Base-by-base conservation (phyloP, 129 eudicot genomes). In the Heracleum sosnowskyi region DNA sequence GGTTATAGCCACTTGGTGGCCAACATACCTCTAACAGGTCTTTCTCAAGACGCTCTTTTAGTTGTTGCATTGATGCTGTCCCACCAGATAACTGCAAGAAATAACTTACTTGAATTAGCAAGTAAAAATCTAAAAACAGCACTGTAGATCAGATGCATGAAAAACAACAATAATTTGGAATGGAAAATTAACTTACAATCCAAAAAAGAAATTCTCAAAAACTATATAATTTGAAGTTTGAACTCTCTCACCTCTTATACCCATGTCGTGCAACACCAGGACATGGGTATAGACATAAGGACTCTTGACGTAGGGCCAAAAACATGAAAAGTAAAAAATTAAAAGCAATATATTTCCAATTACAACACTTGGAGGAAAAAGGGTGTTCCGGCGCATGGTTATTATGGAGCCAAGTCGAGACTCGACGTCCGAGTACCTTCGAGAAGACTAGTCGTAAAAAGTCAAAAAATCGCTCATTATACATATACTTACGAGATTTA, bases 31-130 rank as follows among this genome's bases (percentile, higher is more conserved):
- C 98, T 62, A 91, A 86, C 83, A 95, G 83, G 83, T 95, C 98
- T 85, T 95, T 95, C 91, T 95, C 98, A 76, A 95, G 94, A 62
- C 98, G 98, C 81, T 95, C 98, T 85, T 95, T 95, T 79, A 95
- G 79, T 47, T 95, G 98, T 74, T 95, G 98, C 97, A 95, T 95
- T 47, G 98, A 91, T 73, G 98, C 88, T 70, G 98, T 91, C 33
- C 98, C 98, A 57, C 98, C 98, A 82, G 96, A 85, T 87, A 95
- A 97, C 97, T 95, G 87, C 44, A 84, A 22, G 74, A 60, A 79
- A 73, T 33, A 20, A 36, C 29, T 49, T 45, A 74, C 26, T 39
- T 26, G 41, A 51, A 36, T 45, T 26, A 20, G 72, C 72, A 16
- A 57, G n/a, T 31, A 74, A 31, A 76, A 36, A 79, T 57, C 39